phyloP scores from a whole-genome alignment of 331 rosid species.

The Dryas integrifolia region DNA sequence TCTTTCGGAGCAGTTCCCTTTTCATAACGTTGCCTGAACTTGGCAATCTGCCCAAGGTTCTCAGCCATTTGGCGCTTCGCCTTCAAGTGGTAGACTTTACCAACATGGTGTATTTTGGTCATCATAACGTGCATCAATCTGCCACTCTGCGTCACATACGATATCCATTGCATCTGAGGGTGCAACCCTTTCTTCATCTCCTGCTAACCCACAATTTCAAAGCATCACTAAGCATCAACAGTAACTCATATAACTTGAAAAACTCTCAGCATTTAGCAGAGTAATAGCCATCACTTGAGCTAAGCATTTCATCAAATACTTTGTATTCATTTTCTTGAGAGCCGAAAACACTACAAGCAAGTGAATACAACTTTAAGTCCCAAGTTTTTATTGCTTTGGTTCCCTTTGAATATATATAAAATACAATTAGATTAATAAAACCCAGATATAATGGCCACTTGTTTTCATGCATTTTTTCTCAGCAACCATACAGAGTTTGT shows the following conservation, averaged over 20 bases:
- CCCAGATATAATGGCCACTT: not conserved
- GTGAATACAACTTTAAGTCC: not conserved
- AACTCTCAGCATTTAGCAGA: not conserved
- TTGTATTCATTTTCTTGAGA: not conserved
- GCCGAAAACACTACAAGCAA: too few relatives aligned
- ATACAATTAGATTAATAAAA: not conserved
- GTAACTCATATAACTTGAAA: not conserved
- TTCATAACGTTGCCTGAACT: slow-evolving; percentile 46
- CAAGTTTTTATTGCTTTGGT: not conserved
- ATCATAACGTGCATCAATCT: slow-evolving; percentile 45
- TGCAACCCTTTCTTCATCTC: slow-evolving; percentile 53
- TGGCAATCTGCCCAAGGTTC: slow-evolving; percentile 42
- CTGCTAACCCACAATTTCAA: not conserved
- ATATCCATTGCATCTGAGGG: slow-evolving; percentile 57
- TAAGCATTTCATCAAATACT: slow-evolving; percentile 21
- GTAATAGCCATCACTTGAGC: not conserved
- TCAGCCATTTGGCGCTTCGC: slow-evolving; percentile 47
- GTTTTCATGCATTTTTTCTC: not conserved
- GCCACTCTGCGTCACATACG: slow-evolving; percentile 49
- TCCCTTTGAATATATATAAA: not conserved
- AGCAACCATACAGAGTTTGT: not conserved
- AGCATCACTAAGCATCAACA: not conserved
- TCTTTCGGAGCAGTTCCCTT: slow-evolving; percentile 17
- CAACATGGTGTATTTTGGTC: slow-evolving; percentile 45
- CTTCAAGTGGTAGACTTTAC: slow-evolving; percentile 52